Evolutionary conservation across 2,329 filamentous ascomycete genomes (phyloP).

Genomic region (Arthrobotrys sinensis): DNA sequence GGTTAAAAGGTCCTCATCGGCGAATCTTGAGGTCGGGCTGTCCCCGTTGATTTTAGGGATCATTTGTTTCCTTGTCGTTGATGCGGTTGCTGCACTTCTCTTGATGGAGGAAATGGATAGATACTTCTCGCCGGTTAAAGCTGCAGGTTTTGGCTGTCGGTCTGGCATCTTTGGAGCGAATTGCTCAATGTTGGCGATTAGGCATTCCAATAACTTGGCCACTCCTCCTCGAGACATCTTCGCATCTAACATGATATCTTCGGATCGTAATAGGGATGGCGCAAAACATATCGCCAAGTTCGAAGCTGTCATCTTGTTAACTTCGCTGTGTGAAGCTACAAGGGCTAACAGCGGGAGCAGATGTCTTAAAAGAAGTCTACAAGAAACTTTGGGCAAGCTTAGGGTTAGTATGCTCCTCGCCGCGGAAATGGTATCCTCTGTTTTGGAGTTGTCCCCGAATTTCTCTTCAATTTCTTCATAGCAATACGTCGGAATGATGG

Average conservation of each 20-base stretch:
- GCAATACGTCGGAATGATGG: slow-evolving; percentile 71
- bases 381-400: slow-evolving; percentile 68
- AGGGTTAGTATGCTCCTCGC: slow-evolving; percentile 52
- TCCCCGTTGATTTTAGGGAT: slow-evolving; percentile 42
- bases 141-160: slow-evolving; percentile 56
- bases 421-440: slow-evolving; percentile 65
- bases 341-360: slow-evolving; percentile 71
- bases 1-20: slow-evolving; percentile 46
- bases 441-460: slow-evolving; percentile 60
- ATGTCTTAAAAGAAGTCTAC: slow-evolving; percentile 71
- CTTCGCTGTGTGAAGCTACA: slow-evolving; percentile 69
- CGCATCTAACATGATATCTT: slow-evolving; percentile 73
- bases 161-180: slow-evolving; percentile 62
- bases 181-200: slow-evolving; percentile 69
- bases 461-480: slow-evolving; percentile 70
- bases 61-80: slow-evolving; percentile 56
- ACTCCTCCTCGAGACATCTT: slow-evolving; percentile 71
- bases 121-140: slow-evolving; percentile 50
- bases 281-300: slow-evolving; percentile 73
- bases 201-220: slow-evolving; percentile 70
- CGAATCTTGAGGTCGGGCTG: slow-evolving; percentile 36
- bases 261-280: slow-evolving; percentile 71
- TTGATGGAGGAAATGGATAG: slow-evolving; percentile 50
- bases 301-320: slow-evolving; percentile 73
- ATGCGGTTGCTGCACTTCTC: slow-evolving; percentile 53